These are phyloP conservation scores for Diaporthe eres DNA, from an alignment of 2,329 filamentous ascomycete species.

Conservation along the genomic window DNA sequence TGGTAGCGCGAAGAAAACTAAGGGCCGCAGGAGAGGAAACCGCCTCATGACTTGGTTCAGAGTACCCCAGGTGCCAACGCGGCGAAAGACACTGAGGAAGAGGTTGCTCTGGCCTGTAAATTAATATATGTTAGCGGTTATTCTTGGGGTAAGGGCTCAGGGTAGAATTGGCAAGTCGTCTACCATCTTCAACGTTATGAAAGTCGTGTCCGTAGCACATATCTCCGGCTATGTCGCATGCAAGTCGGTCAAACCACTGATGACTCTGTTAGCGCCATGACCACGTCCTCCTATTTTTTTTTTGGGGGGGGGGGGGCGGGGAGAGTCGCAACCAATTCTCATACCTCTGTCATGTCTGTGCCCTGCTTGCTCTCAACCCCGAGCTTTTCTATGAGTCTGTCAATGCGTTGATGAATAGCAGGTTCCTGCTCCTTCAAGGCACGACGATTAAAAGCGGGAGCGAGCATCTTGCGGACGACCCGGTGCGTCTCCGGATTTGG, in stretches of 20 bases:
- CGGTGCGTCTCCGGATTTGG: slow-evolving; percentile 2
- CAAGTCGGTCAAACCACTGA: slow-evolving; percentile 10
- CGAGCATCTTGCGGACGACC: slow-evolving; percentile 5
- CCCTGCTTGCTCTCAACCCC: not conserved
- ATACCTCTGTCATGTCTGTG: not conserved
- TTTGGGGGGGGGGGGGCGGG: accelerated
- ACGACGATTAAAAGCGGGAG: not conserved
- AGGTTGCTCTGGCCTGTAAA: not conserved
- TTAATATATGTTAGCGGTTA: not conserved
- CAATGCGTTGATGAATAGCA: not conserved
- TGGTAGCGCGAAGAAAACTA: not conserved
- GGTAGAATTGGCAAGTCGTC: not conserved
- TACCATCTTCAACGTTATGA: not conserved
- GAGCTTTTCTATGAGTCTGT: not conserved
- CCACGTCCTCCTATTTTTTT: not conserved
- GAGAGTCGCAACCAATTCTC: not conserved
- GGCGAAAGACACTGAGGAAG: not conserved
- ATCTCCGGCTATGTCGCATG: slow-evolving; percentile 10
- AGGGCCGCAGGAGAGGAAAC: not conserved
- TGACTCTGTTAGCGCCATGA: not conserved
- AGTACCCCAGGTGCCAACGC: not conserved
- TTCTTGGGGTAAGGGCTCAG: not conserved
- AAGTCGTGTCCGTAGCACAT: slow-evolving; percentile 11
- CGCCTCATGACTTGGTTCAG: not conserved
- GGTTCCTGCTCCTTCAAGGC: slow-evolving; percentile 1